Base-by-base conservation (phyloP, 129 eudicot genomes). In the Deinandra increscens region DNA sequence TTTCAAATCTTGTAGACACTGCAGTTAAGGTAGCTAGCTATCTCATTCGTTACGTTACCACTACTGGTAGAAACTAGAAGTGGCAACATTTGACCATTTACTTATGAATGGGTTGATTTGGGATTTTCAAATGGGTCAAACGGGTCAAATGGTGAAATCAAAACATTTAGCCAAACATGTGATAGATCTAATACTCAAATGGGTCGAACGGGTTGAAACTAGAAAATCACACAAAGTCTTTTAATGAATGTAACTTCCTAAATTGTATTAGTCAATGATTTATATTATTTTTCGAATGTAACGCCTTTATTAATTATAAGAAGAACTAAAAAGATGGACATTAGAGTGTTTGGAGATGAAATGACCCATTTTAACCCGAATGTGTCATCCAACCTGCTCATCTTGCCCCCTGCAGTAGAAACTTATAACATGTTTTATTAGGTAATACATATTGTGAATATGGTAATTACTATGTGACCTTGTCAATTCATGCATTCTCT, bases 1-100 rank as follows among this genome's bases (percentile, higher is more conserved):
- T 85, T 22, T 86, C 68, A 72, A 71, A 85, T 78, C 96, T 91
- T 64, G 84, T 85, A 62, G 93, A 91, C 55, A 14, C 80, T 66
- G 96, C 83, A 43, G 90, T 87, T 45, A 80, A 91, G 97, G 97
- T 85, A 75, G 39, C n/a, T n/a, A n/a, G n/a, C 18, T 49, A 53
- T 46, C 18, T 26, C 49, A 19, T 66, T n/a, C n/a, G 33, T 43
- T 48, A 19, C 49, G 18, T 62, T 26, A 33, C 45, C 45, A 20
- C 54, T 56, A 33, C 17, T 60, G 53, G 60, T 20, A 44, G 69
- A 67, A 33, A 66, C 42, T 66, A 1, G 3, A 36, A 23, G 43
- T 60, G 66, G 45, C 43, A 60, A 17, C 34, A n/a, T 34, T 60
- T 13, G 33, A 45, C 19, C 19, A 11, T 6, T 64, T 58, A 13